Evolutionary conservation across 768 basidiomycete species (phyloP).

Genomic region (Termitomyces heimii): DNA sequence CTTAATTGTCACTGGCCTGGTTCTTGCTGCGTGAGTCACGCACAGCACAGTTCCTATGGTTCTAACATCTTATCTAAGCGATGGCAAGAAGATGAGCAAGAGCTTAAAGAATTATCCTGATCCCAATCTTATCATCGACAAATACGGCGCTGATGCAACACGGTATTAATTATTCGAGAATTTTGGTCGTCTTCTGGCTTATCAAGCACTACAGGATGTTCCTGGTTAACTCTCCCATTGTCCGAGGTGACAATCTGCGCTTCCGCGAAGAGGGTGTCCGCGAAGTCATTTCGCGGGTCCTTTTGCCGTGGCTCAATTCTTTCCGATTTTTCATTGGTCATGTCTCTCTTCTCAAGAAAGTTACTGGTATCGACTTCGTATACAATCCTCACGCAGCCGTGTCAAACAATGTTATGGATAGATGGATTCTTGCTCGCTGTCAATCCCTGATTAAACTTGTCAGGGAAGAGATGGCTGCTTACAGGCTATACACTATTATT

Average conservation of each 20-base stretch:
- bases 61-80: conserved; percentile 35
- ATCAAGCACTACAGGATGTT: conserved; percentile 62
- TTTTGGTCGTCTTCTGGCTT: not conserved
- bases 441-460: conserved; percentile 94
- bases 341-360: conserved; percentile 80
- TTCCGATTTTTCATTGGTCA: conserved; percentile 99
- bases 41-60: not conserved
- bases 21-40: conserved; percentile 78
- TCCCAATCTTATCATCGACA: conserved; percentile 83
- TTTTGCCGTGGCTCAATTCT: conserved; percentile 97
- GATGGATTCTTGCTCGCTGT: conserved; percentile 97
- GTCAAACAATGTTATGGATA: conserved; percentile 94
- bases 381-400: conserved; percentile 85
- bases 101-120: conserved; percentile 96
- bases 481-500: conserved; percentile 95
- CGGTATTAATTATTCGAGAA: conserved; percentile 40
- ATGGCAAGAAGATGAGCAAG: conserved; percentile 99
- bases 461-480: conserved; percentile 92
- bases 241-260: conserved; percentile 93
- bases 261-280: conserved; percentile 98
- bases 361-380: conserved; percentile 66
- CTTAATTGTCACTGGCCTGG: conserved; percentile 91
- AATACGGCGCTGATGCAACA: conserved; percentile 93
- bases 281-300: conserved; percentile 93
- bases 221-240: conserved; percentile 98